Evolutionary conservation across 2,329 filamentous ascomycete genomes (phyloP), one percentile per base, ranked within the genome.

Genomic region (Scedosporium minutisporum): DNA sequence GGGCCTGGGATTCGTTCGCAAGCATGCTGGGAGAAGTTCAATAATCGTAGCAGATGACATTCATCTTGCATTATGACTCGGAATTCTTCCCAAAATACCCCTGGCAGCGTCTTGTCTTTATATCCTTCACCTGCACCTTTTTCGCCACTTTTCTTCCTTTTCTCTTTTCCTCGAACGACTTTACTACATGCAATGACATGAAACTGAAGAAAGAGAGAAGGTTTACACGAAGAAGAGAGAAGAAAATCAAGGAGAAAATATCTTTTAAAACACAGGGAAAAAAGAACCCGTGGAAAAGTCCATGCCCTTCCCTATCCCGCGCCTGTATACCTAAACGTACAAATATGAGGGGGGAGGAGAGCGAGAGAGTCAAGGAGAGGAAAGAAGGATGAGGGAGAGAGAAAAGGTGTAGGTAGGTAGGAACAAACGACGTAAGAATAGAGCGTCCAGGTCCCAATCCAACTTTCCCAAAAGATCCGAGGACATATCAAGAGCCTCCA

Each of bases 251-350:
- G 46, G 4, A 27, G 6, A 18, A n/a, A 16, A 48, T 1, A 48
- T 38, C 9, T 38, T 38, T 38, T 38, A 10, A 48, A 48, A 21
- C 16, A 48, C 16, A n/a, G 21, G n/a, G 14, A 48, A 48, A 55
- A 27, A 55, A 25, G 23, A 55, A 12, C 51, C 51, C 23, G 51
- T 23, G 21, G 21, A n/a, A 55, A 12, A 27, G 21, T 14, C 51
- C 51, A 12, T 55, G 23, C 51, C 18, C 51, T 12, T 27, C 14
- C 51, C 18, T 12, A 6, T 27, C 16, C 51, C 51, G 16, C 51
- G 51, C 51, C 51, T 55, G 51, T 55, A 55, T 55, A 10, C 51
- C 51, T 55, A 55, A 53, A 55, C 51, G 51, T 55, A 55, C 51
- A 55, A 27, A 55, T 55, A 55, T 55, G 51, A 55, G 51, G 23